Base-by-base conservation (phyloP, 345 rosid genomes). In the Xanthoceras sorbifolium region DNA sequence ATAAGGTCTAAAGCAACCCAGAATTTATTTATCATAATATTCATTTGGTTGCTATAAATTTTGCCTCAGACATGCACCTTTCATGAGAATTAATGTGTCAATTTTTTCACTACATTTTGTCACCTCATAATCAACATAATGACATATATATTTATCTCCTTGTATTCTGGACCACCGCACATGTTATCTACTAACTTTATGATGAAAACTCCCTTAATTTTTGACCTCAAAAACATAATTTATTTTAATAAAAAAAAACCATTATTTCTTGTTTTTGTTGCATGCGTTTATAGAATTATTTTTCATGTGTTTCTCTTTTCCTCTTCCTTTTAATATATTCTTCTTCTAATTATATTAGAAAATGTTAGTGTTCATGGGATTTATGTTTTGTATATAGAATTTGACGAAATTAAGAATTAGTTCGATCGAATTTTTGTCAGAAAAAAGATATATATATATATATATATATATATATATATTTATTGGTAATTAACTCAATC, bases 1-100 rank as follows among this genome's bases (percentile, higher is more conserved):
- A 73, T 42, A 17, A 38, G 18, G 44, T 52, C 48, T 3, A 10
- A 69, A 71, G 31, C 14, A 55, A 71, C 75, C 75, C 75, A 2
- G 5, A 71, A 71, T 22, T 57, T 36, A n/a, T n/a, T n/a, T n/a
- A n/a, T 12, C 9, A 64, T 6, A 48, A 46, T 25, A 10, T 12
- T 59, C 72, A 68, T 38, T 26, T 68, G 72, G 59, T 59, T 25
- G 20, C 57, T 46, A 5, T 22, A 26, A 46, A 26, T 7, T 67
- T 46, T 46, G 38, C 38, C 26, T 48, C 60, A 28, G 26, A 15
- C 61, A 29, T 17, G 23, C 61, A 48, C 10, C 40, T 50, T 48
- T 69, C 26, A 50, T 42, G 46, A 20, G 38, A 48, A 18, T 3
- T 32, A 4, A 32, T n/a, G n/a, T 46, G 25, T 7, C 38, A 17